phyloP scores from a whole-genome alignment of 1,284 basidiomycete genomes.

The Boletellus deceptivus region DNA sequence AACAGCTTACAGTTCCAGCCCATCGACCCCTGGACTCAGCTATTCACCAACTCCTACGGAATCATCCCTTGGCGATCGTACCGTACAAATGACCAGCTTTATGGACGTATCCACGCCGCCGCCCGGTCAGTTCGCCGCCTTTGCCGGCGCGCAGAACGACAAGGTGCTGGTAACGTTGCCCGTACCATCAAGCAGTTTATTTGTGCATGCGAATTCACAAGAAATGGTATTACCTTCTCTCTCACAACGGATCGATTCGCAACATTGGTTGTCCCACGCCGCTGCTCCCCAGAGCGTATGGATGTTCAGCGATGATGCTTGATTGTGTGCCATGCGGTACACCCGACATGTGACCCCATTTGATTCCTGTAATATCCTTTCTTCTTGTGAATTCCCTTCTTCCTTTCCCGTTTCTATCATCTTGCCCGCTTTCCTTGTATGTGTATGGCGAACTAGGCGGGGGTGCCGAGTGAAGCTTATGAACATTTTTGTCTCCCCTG shows the following conservation, averaged over 20 bases:
- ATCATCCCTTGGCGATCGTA: constrained; percentile 51
- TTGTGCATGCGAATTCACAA: constrained; percentile 21
- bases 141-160: constrained; percentile 32
- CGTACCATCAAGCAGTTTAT: constrained; percentile 16
- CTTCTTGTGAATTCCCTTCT: neutral
- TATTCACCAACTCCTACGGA: constrained; percentile 58
- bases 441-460: constrained; percentile 19
- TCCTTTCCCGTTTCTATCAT: constrained; percentile 4
- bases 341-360: neutral
- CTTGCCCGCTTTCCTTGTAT: constrained; percentile 27
- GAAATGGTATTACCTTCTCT: constrained; percentile 5
- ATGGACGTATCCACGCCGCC: constrained; percentile 39
- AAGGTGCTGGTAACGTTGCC: constrained; percentile 22
- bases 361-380: constrained; percentile 12
- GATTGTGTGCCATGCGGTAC: constrained; percentile 3
- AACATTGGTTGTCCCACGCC: constrained; percentile 14
- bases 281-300: constrained; percentile 14
- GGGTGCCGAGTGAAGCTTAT: constrained; percentile 7
- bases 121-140: constrained; percentile 31
- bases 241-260: constrained; percentile 14
- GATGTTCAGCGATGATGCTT: constrained; percentile 20
- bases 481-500: constrained; percentile 25
- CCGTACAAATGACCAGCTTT: constrained; percentile 51
- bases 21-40: constrained; percentile 50
- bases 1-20: constrained; percentile 31